Percentiles rank a stretch among this genome's conserved stretches.
These are phyloP conservation scores for Eimeria necatrix DNA, from an alignment of 169 alveolate genomes.

Conservation along the genomic window DNA sequence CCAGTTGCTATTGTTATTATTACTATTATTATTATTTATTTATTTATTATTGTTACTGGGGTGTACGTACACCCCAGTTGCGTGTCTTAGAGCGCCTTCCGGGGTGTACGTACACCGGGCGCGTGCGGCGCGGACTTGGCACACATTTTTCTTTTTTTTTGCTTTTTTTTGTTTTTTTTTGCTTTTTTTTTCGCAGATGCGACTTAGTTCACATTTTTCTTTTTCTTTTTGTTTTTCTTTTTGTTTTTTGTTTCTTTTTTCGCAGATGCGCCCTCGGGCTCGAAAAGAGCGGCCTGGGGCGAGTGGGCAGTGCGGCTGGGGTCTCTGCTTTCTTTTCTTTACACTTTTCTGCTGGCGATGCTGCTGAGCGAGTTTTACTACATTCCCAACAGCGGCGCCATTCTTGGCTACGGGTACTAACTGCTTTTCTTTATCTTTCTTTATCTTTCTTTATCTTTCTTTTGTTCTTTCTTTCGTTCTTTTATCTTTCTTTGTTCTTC, in stretches of 20 bases:
- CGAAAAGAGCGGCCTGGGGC: slow-evolving; percentile 59
- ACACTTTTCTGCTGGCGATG: slow-evolving; percentile 68
- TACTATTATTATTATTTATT: no score
- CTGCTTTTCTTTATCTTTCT: no score
- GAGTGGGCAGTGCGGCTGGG: slow-evolving; percentile 71
- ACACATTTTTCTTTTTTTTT: no score
- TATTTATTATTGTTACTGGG: no score
- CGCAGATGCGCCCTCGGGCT: slow-evolving; percentile 68
- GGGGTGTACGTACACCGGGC: no score
- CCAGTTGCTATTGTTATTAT: no score
- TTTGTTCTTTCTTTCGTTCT: no score
- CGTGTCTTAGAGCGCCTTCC: no score
- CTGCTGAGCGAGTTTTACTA: slow-evolving; percentile 52
- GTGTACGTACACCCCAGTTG: no score
- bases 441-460: no score
- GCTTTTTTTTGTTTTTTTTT: background rate
- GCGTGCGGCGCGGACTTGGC: no score
- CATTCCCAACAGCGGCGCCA: slow-evolving; percentile 64
- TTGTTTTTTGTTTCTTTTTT: background rate
- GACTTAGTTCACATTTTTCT: background rate
- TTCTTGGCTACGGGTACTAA: slow-evolving; percentile 37
- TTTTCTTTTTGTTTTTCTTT: background rate
- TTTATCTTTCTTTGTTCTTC: no score
- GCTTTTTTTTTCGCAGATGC: background rate
- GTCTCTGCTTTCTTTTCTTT: slow-evolving; percentile 59